phyloP scores from a whole-genome alignment of 1,284 basidiomycete species.

The Heterobasidion occidentale region DNA sequence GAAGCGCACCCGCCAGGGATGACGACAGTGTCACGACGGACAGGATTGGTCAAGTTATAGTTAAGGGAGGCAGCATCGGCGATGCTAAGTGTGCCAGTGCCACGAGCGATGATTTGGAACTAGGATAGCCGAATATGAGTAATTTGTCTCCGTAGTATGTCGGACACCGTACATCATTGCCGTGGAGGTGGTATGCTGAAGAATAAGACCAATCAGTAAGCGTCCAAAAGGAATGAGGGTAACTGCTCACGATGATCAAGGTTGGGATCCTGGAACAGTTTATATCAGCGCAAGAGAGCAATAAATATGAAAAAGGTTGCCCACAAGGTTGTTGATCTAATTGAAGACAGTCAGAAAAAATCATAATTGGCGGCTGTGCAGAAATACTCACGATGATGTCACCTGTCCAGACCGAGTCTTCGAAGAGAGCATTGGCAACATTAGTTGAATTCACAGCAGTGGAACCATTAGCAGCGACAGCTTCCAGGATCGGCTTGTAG shows the following conservation, averaged over 20 bases:
- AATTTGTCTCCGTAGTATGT: too few species aligned
- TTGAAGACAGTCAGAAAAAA: background rate
- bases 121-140: background rate
- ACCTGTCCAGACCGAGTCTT: background rate
- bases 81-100: background rate
- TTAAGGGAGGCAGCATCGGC: background rate
- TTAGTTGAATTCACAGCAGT: background rate
- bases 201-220: background rate
- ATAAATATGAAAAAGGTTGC: too few species aligned
- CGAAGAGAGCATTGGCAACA: background rate
- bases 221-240: background rate
- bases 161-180: background rate
- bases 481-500: background rate
- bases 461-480: background rate
- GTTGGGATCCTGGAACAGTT: background rate
- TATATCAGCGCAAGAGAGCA: too few species aligned
- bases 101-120: background rate
- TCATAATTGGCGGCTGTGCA: background rate
- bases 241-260: background rate
- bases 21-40: background rate
- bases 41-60: background rate
- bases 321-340: background rate
- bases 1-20: background rate
- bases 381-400: background rate
- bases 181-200: background rate